These are phyloP conservation scores for Candida nanaspora DNA, from an alignment of 805 yeast genomes.

Conservation along the genomic window DNA sequence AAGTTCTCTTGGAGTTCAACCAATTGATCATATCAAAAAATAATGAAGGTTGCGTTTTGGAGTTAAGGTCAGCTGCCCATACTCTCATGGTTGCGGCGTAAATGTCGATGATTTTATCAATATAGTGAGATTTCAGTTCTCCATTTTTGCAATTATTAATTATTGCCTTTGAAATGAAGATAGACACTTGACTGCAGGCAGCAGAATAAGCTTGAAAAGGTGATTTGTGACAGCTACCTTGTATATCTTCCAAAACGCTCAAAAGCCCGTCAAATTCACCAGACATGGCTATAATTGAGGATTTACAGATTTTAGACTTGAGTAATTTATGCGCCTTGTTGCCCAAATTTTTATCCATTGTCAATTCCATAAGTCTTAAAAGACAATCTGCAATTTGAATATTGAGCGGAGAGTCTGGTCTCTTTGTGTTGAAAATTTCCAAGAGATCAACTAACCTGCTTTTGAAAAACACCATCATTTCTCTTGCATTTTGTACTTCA, in stretches of 20 bases:
- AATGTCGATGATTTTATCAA: slow-evolving; percentile 43
- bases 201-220: slow-evolving; percentile 40
- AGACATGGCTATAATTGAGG: slow-evolving; percentile 7
- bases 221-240: slow-evolving; percentile 33
- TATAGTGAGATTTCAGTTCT: slow-evolving; percentile 7
- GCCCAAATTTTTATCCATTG: slow-evolving; percentile 65
- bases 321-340: slow-evolving; percentile 69
- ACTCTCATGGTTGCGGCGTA: slow-evolving; percentile 48
- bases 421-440: slow-evolving; percentile 48
- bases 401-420: slow-evolving; percentile 33
- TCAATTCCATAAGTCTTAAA: slow-evolving; percentile 51
- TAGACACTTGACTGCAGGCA: slow-evolving; percentile 61
- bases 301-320: slow-evolving; percentile 51
- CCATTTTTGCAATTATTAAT: slow-evolving; percentile 29
- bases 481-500: slow-evolving; percentile 73
- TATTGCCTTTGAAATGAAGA: slow-evolving; percentile 54
- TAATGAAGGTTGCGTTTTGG: slow-evolving; percentile 45
- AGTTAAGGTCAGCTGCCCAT: slow-evolving; percentile 49
- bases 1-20: slow-evolving; percentile 45
- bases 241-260: slow-evolving; percentile 32
- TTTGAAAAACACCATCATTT: slow-evolving; percentile 73
- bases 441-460: slow-evolving; percentile 70
- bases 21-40: slow-evolving; percentile 80
- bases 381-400: slow-evolving; percentile 48
- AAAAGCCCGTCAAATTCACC: slow-evolving; percentile 12